Percentiles rank a stretch among this genome's conserved stretches.
phyloP scores from a whole-genome alignment of 192 early-diverging fungal genomes.

The Linnemannia schmuckeri region DNA sequence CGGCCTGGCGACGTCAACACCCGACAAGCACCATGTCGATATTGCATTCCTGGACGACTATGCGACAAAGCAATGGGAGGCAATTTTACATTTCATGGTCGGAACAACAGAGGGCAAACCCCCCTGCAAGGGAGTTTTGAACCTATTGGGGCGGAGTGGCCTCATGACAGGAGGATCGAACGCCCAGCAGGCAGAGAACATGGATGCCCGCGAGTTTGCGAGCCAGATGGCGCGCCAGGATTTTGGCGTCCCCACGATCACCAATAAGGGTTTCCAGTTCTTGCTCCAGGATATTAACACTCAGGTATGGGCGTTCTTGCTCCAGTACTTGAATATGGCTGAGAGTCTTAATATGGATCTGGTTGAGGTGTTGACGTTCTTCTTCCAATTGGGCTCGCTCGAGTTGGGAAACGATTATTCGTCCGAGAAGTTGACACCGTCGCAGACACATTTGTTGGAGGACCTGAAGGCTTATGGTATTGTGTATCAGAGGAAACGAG shows the following conservation, averaged over 20 bases:
- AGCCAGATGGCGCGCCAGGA: constrained; percentile 38
- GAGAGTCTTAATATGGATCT: constrained; percentile 86
- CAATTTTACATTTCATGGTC: constrained; percentile 94
- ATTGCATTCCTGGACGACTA: constrained; percentile 82
- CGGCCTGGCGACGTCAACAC: constrained; percentile 76
- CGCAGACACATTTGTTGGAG: constrained; percentile 86
- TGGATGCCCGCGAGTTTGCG: constrained; percentile 43
- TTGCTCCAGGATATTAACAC: constrained; percentile 92
- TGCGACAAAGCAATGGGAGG: constrained; percentile 89
- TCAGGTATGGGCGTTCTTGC: constrained; percentile 95
- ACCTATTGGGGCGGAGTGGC: constrained; percentile 79
- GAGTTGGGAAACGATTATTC: constrained; percentile 93
- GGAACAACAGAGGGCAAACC: constrained; percentile 77
- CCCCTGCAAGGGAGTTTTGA: constrained; percentile 77
- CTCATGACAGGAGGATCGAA: constrained; percentile 73
- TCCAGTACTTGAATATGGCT: constrained; percentile 93
- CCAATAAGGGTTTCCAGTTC: constrained; percentile 98
- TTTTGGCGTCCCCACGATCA: constrained; percentile 76
- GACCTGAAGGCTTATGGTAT: constrained; percentile 93
- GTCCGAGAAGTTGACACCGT: constrained; percentile 84
- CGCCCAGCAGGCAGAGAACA: constrained; percentile 13
- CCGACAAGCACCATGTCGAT: constrained; percentile 75
- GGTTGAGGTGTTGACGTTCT: constrained; percentile 93
- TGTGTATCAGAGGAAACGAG: constrained; percentile 87
- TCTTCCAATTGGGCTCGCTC: constrained; percentile 93